Evolutionary conservation across 257 asterid species (phyloP).

Genomic region (Ilex aquifolium): DNA sequence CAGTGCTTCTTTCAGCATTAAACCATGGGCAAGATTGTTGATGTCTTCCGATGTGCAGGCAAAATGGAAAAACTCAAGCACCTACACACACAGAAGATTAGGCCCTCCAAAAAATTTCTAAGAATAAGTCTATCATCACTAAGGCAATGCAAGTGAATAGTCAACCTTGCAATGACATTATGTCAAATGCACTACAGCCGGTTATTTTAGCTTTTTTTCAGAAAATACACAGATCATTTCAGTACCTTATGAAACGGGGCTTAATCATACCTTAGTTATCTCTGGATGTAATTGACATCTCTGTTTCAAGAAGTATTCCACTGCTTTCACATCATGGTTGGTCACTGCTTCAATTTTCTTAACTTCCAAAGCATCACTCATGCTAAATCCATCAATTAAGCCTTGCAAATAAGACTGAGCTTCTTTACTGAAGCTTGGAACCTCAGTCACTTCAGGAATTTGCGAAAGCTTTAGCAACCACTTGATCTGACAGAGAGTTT

Average conservation of each 20-base stretch:
- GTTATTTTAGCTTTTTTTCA: too few relatives aligned
- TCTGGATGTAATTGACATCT: slow-evolving; percentile 61
- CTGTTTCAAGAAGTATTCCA: slow-evolving; percentile 49
- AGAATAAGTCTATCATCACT: background rate
- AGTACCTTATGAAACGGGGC: background rate
- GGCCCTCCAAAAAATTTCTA: background rate
- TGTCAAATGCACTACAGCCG: background rate
- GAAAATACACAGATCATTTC: too few relatives aligned
- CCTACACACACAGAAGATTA: slow-evolving; percentile 19
- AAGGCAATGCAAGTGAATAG: too few relatives aligned
- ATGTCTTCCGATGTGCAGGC: slow-evolving; percentile 56
- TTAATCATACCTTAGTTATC: slow-evolving; percentile 48
- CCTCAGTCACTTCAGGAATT: slow-evolving; percentile 63
- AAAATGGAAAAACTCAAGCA: slow-evolving; percentile 49
- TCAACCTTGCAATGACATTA: background rate
- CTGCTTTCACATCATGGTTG: slow-evolving; percentile 59
- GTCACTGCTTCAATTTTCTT: slow-evolving; percentile 45
- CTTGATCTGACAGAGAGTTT: slow-evolving; percentile 39
- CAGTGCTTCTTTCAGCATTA: slow-evolving; percentile 42
- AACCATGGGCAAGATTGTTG: slow-evolving; percentile 48
- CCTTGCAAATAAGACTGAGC: slow-evolving; percentile 55
- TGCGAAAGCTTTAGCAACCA: slow-evolving; percentile 84
- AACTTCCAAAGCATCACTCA: slow-evolving; percentile 36
- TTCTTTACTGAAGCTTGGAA: slow-evolving; percentile 60
- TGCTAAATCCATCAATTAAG: slow-evolving; percentile 47